These are phyloP conservation scores for Penicillium atrosanguineum DNA, from an alignment of 495 filamentous ascomycete species.

Conservation along the genomic window DNA sequence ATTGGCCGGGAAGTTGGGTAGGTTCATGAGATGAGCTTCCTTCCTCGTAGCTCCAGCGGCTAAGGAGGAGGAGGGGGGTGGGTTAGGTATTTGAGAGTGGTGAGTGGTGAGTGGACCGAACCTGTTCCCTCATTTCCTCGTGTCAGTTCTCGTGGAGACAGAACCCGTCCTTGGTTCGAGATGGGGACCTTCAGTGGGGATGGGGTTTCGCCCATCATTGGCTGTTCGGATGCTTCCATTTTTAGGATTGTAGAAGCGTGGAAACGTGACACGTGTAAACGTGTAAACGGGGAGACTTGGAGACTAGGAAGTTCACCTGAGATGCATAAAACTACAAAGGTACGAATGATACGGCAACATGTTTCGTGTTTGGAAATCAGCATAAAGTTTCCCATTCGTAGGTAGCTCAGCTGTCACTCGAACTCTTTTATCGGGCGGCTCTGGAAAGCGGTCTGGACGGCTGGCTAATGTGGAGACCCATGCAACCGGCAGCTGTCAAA, in stretches of 20 bases:
- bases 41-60: not conserved
- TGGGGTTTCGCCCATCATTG: not conserved
- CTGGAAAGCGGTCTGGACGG: slow-evolving; percentile 11
- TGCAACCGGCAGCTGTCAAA: slow-evolving; percentile 11
- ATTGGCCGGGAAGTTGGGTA: slow-evolving; percentile 3
- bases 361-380: not conserved
- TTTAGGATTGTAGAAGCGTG: not conserved
- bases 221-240: not conserved
- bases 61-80: not conserved
- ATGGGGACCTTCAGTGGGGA: not conserved
- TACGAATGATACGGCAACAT: not conserved
- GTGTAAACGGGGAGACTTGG: too few relatives aligned
- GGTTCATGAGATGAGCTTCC: not conserved
- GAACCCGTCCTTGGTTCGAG: not conserved
- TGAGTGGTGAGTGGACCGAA: not conserved
- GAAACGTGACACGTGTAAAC: too few relatives aligned
- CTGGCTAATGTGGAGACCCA: slow-evolving; percentile 7
- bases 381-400: slow-evolving; percentile 1
- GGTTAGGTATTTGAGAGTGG: too few relatives aligned
- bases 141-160: not conserved
- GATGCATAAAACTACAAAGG: not conserved
- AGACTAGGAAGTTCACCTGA: too few relatives aligned
- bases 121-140: slow-evolving; percentile 2
- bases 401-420: slow-evolving; percentile 16
- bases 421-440: slow-evolving; percentile 9